A percentile compares a stretch with the other conserved stretches of the same genome.
Evolutionary conservation across 2,329 filamentous ascomycete genomes (phyloP).

Genomic region (Akanthomyces muscarius): DNA sequence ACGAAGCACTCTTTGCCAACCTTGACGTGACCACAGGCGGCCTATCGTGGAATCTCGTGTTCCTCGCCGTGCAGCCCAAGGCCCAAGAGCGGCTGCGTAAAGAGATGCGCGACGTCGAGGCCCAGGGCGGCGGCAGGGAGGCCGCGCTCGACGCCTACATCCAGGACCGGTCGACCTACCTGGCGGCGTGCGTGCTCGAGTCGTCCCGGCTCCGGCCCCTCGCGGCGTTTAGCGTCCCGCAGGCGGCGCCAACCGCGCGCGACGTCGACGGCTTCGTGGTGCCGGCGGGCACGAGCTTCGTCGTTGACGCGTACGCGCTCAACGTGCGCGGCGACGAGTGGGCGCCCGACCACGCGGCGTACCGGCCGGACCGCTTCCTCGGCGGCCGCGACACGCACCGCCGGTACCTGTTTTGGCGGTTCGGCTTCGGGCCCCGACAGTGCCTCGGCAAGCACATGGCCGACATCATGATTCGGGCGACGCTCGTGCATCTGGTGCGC

Average conservation of each 20-base stretch:
- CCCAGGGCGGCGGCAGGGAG: neutral
- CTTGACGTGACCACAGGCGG: constrained; percentile 43
- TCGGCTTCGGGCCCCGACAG: constrained; percentile 41
- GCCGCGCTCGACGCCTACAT: constrained; percentile 24
- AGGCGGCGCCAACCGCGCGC: neutral
- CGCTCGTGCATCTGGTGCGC: neutral
- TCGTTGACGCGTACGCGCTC: constrained; percentile 42
- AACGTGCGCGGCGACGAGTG: constrained; percentile 38
- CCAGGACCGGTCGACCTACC: constrained; percentile 23
- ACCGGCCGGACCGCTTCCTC: constrained; percentile 32
- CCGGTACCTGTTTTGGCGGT: constrained; percentile 41
- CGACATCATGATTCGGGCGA: constrained; percentile 31
- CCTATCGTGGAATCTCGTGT: constrained; percentile 35
- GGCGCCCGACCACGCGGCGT: constrained; percentile 33
- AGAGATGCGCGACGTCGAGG: neutral
- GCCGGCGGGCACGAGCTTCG: constrained; percentile 35
- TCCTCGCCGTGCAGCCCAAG: too few relatives aligned
- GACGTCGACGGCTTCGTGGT: constrained; percentile 32
- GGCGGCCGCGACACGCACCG: constrained; percentile 18
- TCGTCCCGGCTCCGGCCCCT: constrained; percentile 35
- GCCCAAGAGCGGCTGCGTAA: too few relatives aligned
- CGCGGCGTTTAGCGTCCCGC: constrained; percentile 1
- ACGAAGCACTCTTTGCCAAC: constrained; percentile 45
- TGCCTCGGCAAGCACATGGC: constrained; percentile 41
- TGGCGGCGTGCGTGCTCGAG: constrained; percentile 37